Base-by-base conservation (phyloP, 225 moss, liverwort and hornwort genomes). In the Climacium dendroides region DNA sequence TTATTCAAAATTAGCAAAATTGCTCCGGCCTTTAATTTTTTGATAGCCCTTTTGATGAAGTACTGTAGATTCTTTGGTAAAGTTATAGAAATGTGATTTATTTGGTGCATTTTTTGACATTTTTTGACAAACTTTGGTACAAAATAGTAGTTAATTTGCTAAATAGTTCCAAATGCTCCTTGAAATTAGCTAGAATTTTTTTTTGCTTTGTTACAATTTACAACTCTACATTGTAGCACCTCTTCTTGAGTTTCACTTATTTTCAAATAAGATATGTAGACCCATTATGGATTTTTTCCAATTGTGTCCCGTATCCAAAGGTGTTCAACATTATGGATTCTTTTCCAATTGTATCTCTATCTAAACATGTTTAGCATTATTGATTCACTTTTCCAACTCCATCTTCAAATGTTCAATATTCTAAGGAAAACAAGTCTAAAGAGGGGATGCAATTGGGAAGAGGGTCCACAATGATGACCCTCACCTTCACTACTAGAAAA, bases 361-460 rank as follows among this genome's bases (percentile, higher is more conserved):
- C 8, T 18, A 47, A 47, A 47, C 1, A 29, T 16, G 0, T 28
- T 43, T 9, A 28, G 29, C 10, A 17, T 17, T 72, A 17, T 28
- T 4, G 2, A 45, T 10, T 72, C 2, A 45, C 10, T 72, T 45
- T 72, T 5, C 18, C 1, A 73, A 73, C 29, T 73, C 0, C 1
- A 30, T 73, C 8, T 30, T 30, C 8, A 43, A 26, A 43, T 41
- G 12, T 7, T 28, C 5, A 45, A 29, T 17, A 41, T 43, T 41
- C 43, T 7, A 43, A 19, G 19, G 4, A 18, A 19, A 32, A 12
- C 4, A 48, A 74, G 1, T 74, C 1, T 48, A 19, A 7, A 74
- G 2, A 48, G 0, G 29, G 32, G 12, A 17, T 0, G 1, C 4
- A 20, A 7, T 34, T 41, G 0, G 2, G 34, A 35, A 75, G 1